A percentile compares a stretch with the other conserved stretches of the same genome.
phyloP scores from a whole-genome alignment of 345 rosid genomes.

The sweet orange (Citrus sinensis) region DNA sequence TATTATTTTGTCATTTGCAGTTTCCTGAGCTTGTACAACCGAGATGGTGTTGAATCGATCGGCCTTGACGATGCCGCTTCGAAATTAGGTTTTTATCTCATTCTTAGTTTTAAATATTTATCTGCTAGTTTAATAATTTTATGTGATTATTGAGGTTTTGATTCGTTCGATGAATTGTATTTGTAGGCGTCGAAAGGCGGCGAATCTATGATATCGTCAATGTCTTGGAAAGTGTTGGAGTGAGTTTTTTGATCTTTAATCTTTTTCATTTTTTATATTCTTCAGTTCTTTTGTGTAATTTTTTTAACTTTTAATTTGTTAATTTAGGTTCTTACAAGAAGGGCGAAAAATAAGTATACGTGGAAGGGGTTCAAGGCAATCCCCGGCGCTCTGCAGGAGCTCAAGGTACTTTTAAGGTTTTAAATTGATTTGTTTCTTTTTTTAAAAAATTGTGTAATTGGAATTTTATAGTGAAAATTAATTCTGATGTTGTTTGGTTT shows the following conservation, averaged over 20 bases:
- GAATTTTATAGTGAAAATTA: neutral
- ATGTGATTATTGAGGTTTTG: neutral
- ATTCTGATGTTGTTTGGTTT: slow-evolving; percentile 13
- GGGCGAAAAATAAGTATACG: slow-evolving; percentile 69
- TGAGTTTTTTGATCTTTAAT: slow-evolving; percentile 28
- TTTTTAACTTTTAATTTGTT: neutral
- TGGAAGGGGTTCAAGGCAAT: slow-evolving; percentile 83
- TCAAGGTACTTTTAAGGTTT: slow-evolving; percentile 35
- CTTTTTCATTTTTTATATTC: neutral
- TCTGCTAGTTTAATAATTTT: neutral
- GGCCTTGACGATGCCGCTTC: slow-evolving; percentile 86
- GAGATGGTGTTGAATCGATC: slow-evolving; percentile 55
- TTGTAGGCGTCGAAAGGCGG: slow-evolving; percentile 79
- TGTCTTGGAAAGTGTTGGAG: slow-evolving; percentile 85
- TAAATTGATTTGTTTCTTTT: neutral
- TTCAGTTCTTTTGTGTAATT: neutral
- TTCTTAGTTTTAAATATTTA: neutral
- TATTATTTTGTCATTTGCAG: slow-evolving; percentile 26
- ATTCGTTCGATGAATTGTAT: neutral
- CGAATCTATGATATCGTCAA: slow-evolving; percentile 90
- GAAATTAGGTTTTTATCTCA: slow-evolving; percentile 48
- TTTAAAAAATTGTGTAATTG: neutral
- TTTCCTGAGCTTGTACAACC: slow-evolving; percentile 71
- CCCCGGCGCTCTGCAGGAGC: slow-evolving; percentile 54
- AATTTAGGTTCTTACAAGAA: slow-evolving; percentile 62